Evolutionary conservation across 805 yeast species (phyloP), one percentile per base, ranked within the genome.

Genomic region (Saturnispora besseyi): DNA sequence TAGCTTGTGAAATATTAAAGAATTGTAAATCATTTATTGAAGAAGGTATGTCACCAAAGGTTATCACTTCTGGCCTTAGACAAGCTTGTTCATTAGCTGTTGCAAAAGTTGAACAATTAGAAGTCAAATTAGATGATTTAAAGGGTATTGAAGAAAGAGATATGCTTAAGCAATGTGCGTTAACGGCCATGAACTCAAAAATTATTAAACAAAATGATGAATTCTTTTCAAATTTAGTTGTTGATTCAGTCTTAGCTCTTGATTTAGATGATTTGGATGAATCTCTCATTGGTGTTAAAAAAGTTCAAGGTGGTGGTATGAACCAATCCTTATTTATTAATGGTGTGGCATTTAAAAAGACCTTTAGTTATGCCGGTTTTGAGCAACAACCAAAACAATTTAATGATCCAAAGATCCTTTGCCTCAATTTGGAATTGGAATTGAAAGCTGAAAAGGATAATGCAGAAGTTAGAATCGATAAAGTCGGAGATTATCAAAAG

Each of bases 401-500:
- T 65, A 60, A 61, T 18, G 74, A 87, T 66, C 96, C 99, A 44
- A 87, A 83, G 67, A 80, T 93, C 55, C 72, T 93, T 51, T 79
- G 82, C 59, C 75, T 93, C 62, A 93, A 93, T 63, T 90, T 93
- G 38, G 99, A 93, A 67, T 76, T 93, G 58, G 99, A 93, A 72
- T 79, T 93, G 63, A 93, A 93, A 71, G 98, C 98, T 1, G 99
- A 93, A 72, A 91, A 89, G 73, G 99, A 93, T 67, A 93, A 93
- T 64, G 99, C 99, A 9, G 99, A 93, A 73, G 98, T 93, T 32
- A 80, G 99, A 58, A 93, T 93, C 46, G 95, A 87, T 61, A 84
- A 89, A 65, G 97, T 93, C 50, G 77, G 79, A 51, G 97, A 91
- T 60, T 93, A 93, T 69, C 99, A 93, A 72, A 88, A 84, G 32